phyloP scores from a whole-genome alignment of 176 grass and related monocot genomes.

The Musa troglodytarum region DNA sequence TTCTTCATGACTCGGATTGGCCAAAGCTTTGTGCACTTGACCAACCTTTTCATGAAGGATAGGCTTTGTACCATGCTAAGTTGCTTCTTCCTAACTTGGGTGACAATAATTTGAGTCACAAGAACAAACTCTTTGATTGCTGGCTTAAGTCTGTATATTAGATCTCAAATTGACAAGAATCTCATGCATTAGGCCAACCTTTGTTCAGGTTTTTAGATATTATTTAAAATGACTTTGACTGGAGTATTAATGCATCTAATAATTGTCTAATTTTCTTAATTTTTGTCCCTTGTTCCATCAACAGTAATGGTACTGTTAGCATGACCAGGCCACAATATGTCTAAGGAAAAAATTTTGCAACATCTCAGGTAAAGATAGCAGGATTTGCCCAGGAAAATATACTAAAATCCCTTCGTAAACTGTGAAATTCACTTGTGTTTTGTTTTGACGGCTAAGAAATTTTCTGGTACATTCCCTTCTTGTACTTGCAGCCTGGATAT shows the following conservation, averaged over 20 bases:
- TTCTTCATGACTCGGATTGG: too few relatives aligned
- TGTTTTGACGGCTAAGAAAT: not conserved
- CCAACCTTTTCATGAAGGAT: too few relatives aligned
- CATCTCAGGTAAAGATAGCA: not conserved
- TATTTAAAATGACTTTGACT: not conserved
- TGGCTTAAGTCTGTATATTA: not conserved
- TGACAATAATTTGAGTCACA: not conserved
- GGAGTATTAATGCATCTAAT: not conserved
- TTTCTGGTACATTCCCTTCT: not conserved
- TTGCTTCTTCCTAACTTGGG: not conserved
- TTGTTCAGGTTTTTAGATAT: not conserved
- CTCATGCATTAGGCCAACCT: not conserved
- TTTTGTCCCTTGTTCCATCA: not conserved
- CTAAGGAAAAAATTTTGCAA: not conserved
- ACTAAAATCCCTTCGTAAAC: not conserved
- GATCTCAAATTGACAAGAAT: too few relatives aligned
- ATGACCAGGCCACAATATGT: not conserved
- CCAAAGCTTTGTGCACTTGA: too few relatives aligned
- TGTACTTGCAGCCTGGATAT: too few relatives aligned
- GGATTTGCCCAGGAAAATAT: not conserved
- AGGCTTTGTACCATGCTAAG: too few relatives aligned
- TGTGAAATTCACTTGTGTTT: not conserved
- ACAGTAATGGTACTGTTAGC: not conserved
- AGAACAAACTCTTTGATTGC: not conserved
- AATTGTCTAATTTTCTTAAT: too few relatives aligned